These are phyloP conservation scores for Podosphaera leucotricha DNA, from an alignment of 2,329 filamentous ascomycete species.

Conservation along the genomic window DNA sequence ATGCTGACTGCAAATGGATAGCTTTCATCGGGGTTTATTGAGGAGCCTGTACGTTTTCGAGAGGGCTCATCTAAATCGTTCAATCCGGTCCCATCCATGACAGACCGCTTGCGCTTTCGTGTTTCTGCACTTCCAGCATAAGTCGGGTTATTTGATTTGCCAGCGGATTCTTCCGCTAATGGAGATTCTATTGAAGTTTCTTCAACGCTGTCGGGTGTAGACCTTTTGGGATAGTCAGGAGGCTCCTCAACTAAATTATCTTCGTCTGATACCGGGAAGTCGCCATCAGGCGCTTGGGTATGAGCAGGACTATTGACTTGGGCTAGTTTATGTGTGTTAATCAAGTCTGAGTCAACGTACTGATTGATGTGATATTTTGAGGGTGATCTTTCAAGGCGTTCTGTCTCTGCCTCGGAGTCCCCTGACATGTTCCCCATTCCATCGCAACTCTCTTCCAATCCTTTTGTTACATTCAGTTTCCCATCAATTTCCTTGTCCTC, in stretches of 20 bases:
- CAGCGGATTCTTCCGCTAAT: conserved; percentile 14
- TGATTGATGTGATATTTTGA: conserved; percentile 34
- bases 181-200: conserved; percentile 15
- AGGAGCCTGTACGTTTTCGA: conserved; percentile 30
- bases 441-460: conserved; percentile 13
- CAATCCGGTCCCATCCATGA: conserved; percentile 12
- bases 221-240: conserved; percentile 15
- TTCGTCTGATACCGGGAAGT: conserved; percentile 14
- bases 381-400: conserved; percentile 77
- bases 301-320: conserved; percentile 58
- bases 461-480: conserved; percentile 21
- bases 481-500: conserved; percentile 56
- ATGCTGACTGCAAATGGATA: conserved; percentile 23
- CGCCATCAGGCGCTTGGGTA: conserved; percentile 25
- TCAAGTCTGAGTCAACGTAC: conserved; percentile 33
- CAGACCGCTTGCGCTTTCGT: conserved; percentile 18
- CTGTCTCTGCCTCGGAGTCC: conserved; percentile 79
- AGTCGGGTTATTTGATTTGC: conserved; percentile 9
- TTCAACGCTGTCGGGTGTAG: conserved; percentile 19
- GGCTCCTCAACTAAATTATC: conserved; percentile 18
- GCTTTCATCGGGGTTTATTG: conserved; percentile 19
- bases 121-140: conserved; percentile 11
- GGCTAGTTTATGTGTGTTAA: conserved; percentile 30
- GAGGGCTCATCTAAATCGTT: conserved; percentile 16
- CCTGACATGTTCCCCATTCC: conserved; percentile 20